A percentile compares a stretch with the other conserved stretches of the same genome.
Conservation (phyloP, 805 yeast species). For the Saccharomycopsis sp. region DNA sequence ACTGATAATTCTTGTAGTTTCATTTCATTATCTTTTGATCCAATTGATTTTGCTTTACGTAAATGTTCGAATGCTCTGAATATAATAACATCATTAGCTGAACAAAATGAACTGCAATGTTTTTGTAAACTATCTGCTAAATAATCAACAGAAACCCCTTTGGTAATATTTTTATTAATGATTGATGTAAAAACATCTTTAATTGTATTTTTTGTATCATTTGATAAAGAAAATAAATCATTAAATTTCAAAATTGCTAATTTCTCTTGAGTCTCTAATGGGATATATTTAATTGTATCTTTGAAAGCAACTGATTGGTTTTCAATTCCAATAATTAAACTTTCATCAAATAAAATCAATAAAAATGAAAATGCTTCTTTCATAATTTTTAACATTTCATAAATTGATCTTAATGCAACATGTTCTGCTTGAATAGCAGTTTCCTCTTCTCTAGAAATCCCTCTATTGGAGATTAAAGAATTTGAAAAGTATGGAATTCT, state of each 20-base stretch:
- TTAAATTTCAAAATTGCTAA: constrained; percentile 58
- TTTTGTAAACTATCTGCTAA: constrained; percentile 84
- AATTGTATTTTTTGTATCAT: constrained; percentile 43
- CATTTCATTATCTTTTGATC: constrained; percentile 61
- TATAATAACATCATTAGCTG: constrained; percentile 84
- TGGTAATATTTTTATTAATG: constrained; percentile 76
- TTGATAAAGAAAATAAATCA: constrained; percentile 66
- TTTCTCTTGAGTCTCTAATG: constrained; percentile 57
- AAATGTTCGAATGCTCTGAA: constrained; percentile 91
- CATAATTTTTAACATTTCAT: constrained; percentile 63
- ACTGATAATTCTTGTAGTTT: constrained; percentile 54
- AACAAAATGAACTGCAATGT: constrained; percentile 90
- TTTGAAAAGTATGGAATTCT: constrained; percentile 31
- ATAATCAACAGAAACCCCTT: constrained; percentile 88
- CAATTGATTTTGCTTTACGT: constrained; percentile 73
- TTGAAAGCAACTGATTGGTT: constrained; percentile 31
- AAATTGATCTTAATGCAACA: constrained; percentile 70
- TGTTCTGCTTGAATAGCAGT: constrained; percentile 83
- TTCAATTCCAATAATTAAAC: constrained; percentile 27
- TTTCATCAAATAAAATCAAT: constrained; percentile 70
- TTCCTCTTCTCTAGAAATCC: constrained; percentile 31
- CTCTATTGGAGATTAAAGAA: constrained; percentile 7
- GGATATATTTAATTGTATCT: constrained; percentile 60
- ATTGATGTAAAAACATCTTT: constrained; percentile 84
- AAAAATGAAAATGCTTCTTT: constrained; percentile 88